phyloP scores from a whole-genome alignment of 2,329 filamentous ascomycete species.

The Fusarium pseudoanthophilum region DNA sequence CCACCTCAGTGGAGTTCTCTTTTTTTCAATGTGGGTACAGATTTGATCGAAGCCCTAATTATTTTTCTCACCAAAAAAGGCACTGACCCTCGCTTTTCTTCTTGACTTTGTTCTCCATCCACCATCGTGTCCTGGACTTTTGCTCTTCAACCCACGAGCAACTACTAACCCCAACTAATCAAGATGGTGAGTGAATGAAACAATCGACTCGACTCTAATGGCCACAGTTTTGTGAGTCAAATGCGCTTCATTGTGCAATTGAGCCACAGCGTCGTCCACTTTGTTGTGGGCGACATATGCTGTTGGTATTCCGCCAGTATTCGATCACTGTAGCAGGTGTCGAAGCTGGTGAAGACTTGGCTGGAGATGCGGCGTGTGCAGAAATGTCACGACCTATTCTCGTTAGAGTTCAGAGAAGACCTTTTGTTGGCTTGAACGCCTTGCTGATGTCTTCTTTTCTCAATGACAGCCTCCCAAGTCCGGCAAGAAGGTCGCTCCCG shows the following conservation, averaged over 20 bases:
- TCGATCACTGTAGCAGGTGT: slow-evolving; percentile 38
- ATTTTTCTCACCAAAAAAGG: slow-evolving; percentile 46
- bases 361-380: slow-evolving; percentile 68
- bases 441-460: slow-evolving; percentile 99
- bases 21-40: slow-evolving; percentile 30
- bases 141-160: slow-evolving; percentile 51
- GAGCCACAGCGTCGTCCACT: slow-evolving; percentile 47
- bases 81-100: slow-evolving; percentile 37
- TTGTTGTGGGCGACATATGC: slow-evolving; percentile 34
- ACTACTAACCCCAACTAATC: slow-evolving; percentile 51
- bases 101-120: slow-evolving; percentile 44
- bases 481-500: slow-evolving; percentile 97
- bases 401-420: slow-evolving; percentile 95
- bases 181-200: slow-evolving; percentile 56
- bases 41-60: slow-evolving; percentile 52
- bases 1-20: neutral
- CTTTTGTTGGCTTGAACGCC: slow-evolving; percentile 77
- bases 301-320: slow-evolving; percentile 51
- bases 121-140: slow-evolving; percentile 48
- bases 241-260: slow-evolving; percentile 48
- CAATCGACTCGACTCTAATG: slow-evolving; percentile 51
- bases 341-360: slow-evolving; percentile 68
- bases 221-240: slow-evolving; percentile 53
- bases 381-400: slow-evolving; percentile 70
- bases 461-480: slow-evolving; percentile 99